These are phyloP conservation scores for Colletotrichum cordylinicola DNA, from an alignment of 2,329 filamentous ascomycete genomes.

Conservation along the genomic window DNA sequence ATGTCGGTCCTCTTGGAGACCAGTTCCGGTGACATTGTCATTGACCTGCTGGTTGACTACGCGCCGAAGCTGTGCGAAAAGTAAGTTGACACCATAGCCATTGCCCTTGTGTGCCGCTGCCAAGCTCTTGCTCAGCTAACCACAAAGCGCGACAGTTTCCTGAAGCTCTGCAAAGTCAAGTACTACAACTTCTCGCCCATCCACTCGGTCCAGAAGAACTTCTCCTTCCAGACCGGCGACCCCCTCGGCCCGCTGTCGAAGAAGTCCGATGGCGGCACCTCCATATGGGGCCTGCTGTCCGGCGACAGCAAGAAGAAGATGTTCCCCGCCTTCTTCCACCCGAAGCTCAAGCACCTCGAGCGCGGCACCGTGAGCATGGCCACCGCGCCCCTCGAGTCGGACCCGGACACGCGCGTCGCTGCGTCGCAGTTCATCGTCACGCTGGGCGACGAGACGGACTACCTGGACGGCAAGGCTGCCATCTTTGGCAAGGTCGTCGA, in stretches of 20 bases:
- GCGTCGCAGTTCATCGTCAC: conserved; percentile 95
- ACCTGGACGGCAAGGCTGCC: conserved; percentile 89
- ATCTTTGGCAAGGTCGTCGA: conserved; percentile 96
- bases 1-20: conserved; percentile 98
- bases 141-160: conserved; percentile 71
- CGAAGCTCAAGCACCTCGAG: conserved; percentile 87
- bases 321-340: conserved; percentile 84
- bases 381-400: conserved; percentile 76
- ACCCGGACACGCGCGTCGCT: conserved; percentile 83
- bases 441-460: conserved; percentile 86
- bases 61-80: conserved; percentile 94
- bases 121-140: conserved; percentile 51
- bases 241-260: conserved; percentile 85
- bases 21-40: conserved; percentile 90
- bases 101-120: background rate
- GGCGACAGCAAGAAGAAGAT: conserved; percentile 71
- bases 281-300: conserved; percentile 86
- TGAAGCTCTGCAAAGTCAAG: conserved; percentile 98
- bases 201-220: conserved; percentile 91
- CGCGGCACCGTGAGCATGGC: conserved; percentile 97
- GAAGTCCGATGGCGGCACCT: conserved; percentile 89
- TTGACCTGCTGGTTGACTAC: conserved; percentile 88
- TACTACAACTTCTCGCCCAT: conserved; percentile 98
- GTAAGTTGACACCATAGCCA: conserved; percentile 58
- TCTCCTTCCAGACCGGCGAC: conserved; percentile 96